Evolutionary conservation across 1,284 basidiomycete species (phyloP), one percentile per base, ranked within the genome.

Genomic region (Ceratobasidium sp.): DNA sequence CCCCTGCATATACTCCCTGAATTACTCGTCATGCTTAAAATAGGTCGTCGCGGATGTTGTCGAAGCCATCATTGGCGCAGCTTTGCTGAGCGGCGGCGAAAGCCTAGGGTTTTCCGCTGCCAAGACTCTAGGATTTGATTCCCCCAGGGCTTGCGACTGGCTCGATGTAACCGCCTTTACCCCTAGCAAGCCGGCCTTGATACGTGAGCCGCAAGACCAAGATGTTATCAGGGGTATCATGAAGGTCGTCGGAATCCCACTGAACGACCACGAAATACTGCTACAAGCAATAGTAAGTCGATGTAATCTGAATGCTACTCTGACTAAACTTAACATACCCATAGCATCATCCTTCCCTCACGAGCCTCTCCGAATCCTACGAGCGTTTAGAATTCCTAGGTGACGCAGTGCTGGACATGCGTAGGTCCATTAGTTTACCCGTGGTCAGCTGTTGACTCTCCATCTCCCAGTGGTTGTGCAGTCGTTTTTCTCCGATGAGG

Each of bases 351-450:
- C 78, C 83, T 3, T 88, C 87, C 0, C 80, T 84, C 52, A 82
- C 84, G 73, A 83, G 82, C 3, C 80, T 80, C 55, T 83, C 86
- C 67, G 79, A 82, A 55, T 84, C 82, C 15, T 90, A 89, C 73
- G 88, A 93, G 74, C 82, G 90, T 56, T 81, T 93, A 27, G 91
- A 93, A 76, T 94, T 92, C 75, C 80, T 93, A 52, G 92, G 92
- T 10, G 92, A 94, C 77, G 88, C 89, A 2, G 85, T 93, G 50
- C 82, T 93, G 38, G 91, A 93, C 76, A 90, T 91, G 72, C 77
- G 91, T 92, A 74, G 72, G 89, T 17, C 6, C 13, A 27, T 22
- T 27, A 17, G 20, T 32, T 35, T 49, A 27, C n/a, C n/a, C n/a
- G 47, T 78, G 15, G 57, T 54, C 60, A 54, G 64, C 31, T 6